These are phyloP conservation scores for Arthrobotrys sinensis DNA, from an alignment of 2,329 filamentous ascomycete species.

Conservation along the genomic window DNA sequence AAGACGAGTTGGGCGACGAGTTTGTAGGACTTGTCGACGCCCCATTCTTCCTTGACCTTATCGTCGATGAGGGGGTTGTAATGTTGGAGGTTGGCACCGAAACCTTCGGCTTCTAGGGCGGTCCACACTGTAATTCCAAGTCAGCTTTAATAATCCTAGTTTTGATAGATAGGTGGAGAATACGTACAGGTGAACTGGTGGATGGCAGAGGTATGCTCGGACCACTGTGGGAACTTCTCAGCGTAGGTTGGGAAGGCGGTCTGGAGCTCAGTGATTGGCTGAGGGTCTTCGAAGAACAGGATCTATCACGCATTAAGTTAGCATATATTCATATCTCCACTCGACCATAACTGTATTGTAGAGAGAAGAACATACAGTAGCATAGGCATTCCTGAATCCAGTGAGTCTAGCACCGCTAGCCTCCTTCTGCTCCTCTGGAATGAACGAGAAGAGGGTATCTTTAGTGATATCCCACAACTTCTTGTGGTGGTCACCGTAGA, in stretches of 20 bases:
- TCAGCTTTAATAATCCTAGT: background rate
- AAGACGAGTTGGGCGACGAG: slow-evolving; percentile 89
- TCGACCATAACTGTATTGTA: background rate
- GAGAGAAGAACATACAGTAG: slow-evolving; percentile 74
- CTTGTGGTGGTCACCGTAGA: slow-evolving; percentile 86
- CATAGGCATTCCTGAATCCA: slow-evolving; percentile 80
- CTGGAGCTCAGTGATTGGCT: slow-evolving; percentile 77
- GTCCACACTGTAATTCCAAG: slow-evolving; percentile 76
- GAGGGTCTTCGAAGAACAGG: slow-evolving; percentile 88
- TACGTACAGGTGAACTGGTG: slow-evolving; percentile 77
- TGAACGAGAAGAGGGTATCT: slow-evolving; percentile 77
- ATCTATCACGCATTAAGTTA: slow-evolving; percentile 66
- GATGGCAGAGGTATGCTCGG: slow-evolving; percentile 83
- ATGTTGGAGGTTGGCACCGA: slow-evolving; percentile 92
- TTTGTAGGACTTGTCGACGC: slow-evolving; percentile 80
- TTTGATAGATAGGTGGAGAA: background rate
- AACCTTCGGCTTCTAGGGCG: slow-evolving; percentile 84
- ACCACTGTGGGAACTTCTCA: slow-evolving; percentile 84
- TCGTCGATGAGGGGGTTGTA: slow-evolving; percentile 89
- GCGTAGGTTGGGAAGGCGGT: slow-evolving; percentile 80
- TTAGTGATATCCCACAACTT: slow-evolving; percentile 85
- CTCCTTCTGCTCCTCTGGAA: slow-evolving; percentile 75
- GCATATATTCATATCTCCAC: background rate
- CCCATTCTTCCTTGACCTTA: slow-evolving; percentile 79
- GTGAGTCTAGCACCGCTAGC: slow-evolving; percentile 71